Evolutionary conservation across 1,284 basidiomycete species (phyloP).

Genomic region (Apiotrichum siamense): DNA sequence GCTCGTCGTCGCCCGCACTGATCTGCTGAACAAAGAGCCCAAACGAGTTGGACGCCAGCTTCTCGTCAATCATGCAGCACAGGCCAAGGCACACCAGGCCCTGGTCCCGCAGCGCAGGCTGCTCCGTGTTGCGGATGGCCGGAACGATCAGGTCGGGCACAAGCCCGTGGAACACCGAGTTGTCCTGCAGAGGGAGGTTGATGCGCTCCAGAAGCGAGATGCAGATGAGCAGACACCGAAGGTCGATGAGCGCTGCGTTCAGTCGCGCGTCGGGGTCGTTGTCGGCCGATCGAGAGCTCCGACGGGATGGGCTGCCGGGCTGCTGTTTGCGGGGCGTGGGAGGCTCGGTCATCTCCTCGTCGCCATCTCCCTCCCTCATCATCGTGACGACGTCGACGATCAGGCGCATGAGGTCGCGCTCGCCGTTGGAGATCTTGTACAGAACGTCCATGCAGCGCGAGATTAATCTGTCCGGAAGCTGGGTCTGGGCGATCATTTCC

Average conservation of each 20-base stretch:
- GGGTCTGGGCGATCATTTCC: constrained; percentile 78
- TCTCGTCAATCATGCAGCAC: constrained; percentile 83
- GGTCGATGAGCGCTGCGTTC: constrained; percentile 62
- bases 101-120: constrained; percentile 73
- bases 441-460: constrained; percentile 80
- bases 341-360: constrained; percentile 33
- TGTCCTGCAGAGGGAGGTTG: constrained; percentile 86
- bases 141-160: constrained; percentile 86
- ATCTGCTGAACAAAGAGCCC: constrained; percentile 81
- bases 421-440: constrained; percentile 72
- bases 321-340: not conserved
- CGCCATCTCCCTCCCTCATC: constrained; percentile 56
- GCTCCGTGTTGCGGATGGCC: constrained; percentile 73
- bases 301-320: not conserved
- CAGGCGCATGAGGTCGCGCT: constrained; percentile 86
- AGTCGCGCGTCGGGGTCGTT: constrained; percentile 30
- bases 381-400: constrained; percentile 91
- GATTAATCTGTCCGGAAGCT: constrained; percentile 71
- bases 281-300: constrained; percentile 12
- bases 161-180: constrained; percentile 86
- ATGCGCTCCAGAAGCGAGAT: constrained; percentile 88
- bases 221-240: constrained; percentile 80
- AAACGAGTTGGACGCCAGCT: constrained; percentile 86
- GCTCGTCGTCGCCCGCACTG: constrained; percentile 65
- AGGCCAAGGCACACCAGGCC: constrained; percentile 80